Evolutionary conservation across 2,329 filamentous ascomycete genomes (phyloP).

Genomic region (Aspergillus melleus): DNA sequence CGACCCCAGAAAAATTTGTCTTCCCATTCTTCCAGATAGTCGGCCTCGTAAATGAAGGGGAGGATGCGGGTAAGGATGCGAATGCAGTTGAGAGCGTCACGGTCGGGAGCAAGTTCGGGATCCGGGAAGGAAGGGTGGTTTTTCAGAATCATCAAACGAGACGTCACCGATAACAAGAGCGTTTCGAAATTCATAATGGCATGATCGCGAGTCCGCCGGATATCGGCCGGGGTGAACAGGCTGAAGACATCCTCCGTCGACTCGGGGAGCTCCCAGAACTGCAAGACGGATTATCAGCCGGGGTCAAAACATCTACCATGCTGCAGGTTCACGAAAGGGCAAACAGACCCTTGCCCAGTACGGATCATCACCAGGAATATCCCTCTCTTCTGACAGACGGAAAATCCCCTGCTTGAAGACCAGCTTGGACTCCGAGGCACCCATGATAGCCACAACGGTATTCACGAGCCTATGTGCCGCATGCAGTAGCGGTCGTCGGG

Average conservation of each 20-base stretch:
- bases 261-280: conserved; percentile 98
- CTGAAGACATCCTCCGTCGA: conserved; percentile 96
- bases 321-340: neutral
- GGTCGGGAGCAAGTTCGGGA: conserved; percentile 75
- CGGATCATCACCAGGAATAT: conserved; percentile 81
- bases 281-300: conserved; percentile 22
- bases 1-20: conserved; percentile 88
- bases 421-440: conserved; percentile 97
- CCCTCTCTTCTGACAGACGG: conserved; percentile 84
- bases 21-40: conserved; percentile 81
- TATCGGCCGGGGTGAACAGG: conserved; percentile 84
- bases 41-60: conserved; percentile 89
- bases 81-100: conserved; percentile 92
- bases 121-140: conserved; percentile 91
- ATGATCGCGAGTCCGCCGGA: conserved; percentile 81
- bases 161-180: conserved; percentile 78
- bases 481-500: conserved; percentile 20
- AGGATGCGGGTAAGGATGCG: conserved; percentile 84
- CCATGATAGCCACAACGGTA: conserved; percentile 61
- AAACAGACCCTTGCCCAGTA: conserved; percentile 86
- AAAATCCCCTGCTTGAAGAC: conserved; percentile 99
- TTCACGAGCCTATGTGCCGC: conserved; percentile 27
- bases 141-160: conserved; percentile 75
- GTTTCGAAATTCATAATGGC: conserved; percentile 88
- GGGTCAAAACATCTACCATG: neutral